Evolutionary conservation across 2,329 filamentous ascomycete genomes (phyloP), one percentile per base, ranked within the genome.

Genomic region (Exutisphaerella laricina): DNA sequence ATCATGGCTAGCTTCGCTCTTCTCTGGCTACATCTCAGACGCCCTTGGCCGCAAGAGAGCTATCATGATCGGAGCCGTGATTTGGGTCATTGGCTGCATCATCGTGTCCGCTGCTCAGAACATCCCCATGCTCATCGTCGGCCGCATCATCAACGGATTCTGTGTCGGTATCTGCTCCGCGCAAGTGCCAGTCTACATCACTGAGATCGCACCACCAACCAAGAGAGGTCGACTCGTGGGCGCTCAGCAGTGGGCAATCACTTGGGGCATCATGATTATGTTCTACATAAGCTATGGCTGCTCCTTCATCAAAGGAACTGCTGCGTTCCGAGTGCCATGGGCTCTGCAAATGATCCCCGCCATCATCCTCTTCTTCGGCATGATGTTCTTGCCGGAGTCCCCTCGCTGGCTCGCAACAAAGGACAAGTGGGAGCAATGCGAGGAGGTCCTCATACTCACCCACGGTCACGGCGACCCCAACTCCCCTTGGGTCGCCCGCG

Each of bases 201-300:
- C 79, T 16, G 82, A 85, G 59, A 70, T 85, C 21, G 77, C 81
- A 13, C 75, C 76, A 34, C 72, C 74, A 1, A 63, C 63, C 23
- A 71, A 69, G 55, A 74, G 82, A 49, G 82, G 82, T 12, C 74
- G 79, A 31, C 71, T 88, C 23, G 81, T 88, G 12, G 79, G 82
- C 39, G 75, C 78, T 31, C 83, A 88, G 61, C 84, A 88, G 61
- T 83, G 82, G 70, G 80, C 82, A 18, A 87, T 88, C 48, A 84
- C 84, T 51, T 63, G 58, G 57, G 46, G 51, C 30, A 49, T 50
- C 25, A 39, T 51, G 36, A 51, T 51, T 34, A 51, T 50, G 47
- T 50, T 51, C 43, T 50, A 59, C 59, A 76, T 84, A 61, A 74
- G 75, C 16, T 76, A 81, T 56, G 84, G 80, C 16, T 79, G 76